These are phyloP conservation scores for Phytophthora ramorum DNA, from an alignment of 352 stramenopile genomes.

Conservation along the genomic window DNA sequence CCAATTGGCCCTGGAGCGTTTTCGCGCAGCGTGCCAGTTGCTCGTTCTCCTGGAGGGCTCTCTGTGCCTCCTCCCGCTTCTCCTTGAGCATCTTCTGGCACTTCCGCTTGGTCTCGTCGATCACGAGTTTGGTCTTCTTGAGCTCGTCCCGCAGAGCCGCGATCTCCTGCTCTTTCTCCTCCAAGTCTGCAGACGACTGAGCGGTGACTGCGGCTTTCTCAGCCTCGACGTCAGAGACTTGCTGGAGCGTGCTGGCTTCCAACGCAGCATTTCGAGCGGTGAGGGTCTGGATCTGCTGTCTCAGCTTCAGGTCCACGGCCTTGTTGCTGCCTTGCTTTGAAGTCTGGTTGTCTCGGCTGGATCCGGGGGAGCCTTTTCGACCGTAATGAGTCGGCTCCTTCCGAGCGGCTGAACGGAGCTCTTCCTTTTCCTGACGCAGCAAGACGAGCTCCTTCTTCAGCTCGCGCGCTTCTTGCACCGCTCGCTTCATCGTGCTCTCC, in stretches of 20 bases:
- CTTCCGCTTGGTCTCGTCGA: slow-evolving; percentile 53
- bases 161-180: slow-evolving; percentile 31
- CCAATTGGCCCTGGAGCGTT: slow-evolving; percentile 44
- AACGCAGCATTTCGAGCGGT: slow-evolving; percentile 24
- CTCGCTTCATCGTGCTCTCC: slow-evolving; percentile 78
- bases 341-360: slow-evolving; percentile 8
- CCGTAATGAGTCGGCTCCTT: slow-evolving; percentile 22
- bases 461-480: slow-evolving; percentile 72
- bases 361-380: neutral
- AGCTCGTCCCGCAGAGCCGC: slow-evolving; percentile 36
- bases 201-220: slow-evolving; percentile 21
- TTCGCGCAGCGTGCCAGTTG: slow-evolving; percentile 33
- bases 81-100: slow-evolving; percentile 60
- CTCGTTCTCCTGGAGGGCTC: slow-evolving; percentile 59
- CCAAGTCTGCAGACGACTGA: slow-evolving; percentile 30
- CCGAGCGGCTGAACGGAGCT: slow-evolving; percentile 41
- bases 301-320: slow-evolving; percentile 27
- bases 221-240: slow-evolving; percentile 39
- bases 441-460: slow-evolving; percentile 82
- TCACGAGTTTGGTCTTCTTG: slow-evolving; percentile 47
- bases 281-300: slow-evolving; percentile 41
- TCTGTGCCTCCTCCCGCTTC: slow-evolving; percentile 59
- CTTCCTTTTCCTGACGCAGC: slow-evolving; percentile 78
- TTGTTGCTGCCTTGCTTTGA: slow-evolving; percentile 23
- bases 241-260: slow-evolving; percentile 24